phyloP scores from a whole-genome alignment of 768 basidiomycete species.

The Dioszegia crocea region DNA sequence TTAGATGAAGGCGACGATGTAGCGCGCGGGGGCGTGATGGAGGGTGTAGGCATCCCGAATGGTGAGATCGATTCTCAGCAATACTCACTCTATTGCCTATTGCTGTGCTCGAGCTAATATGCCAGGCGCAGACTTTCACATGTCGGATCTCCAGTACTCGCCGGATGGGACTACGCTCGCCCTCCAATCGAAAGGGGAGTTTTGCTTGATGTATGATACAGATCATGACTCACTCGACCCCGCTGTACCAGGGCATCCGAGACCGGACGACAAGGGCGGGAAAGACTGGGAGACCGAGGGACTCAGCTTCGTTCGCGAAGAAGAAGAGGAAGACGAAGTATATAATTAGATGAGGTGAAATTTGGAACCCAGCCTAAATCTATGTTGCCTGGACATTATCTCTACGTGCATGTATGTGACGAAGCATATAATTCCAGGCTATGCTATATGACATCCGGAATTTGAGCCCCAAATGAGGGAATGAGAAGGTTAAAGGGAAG shows the following conservation, averaged over 20 bases:
- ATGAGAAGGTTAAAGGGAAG: neutral
- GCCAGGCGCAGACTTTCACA: slow-evolving; percentile 63
- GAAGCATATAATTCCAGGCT: neutral
- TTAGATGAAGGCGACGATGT: slow-evolving; percentile 57
- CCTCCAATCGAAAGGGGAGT: slow-evolving; percentile 69
- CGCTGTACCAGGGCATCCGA: no score
- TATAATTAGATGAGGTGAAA: no score
- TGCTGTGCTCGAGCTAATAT: neutral
- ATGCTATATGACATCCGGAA: neutral
- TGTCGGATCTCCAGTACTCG: slow-evolving; percentile 68
- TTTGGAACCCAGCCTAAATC: no score
- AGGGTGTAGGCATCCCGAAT: slow-evolving; percentile 84
- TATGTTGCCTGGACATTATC: neutral
- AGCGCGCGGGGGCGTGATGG: slow-evolving; percentile 59
- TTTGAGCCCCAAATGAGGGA: neutral
- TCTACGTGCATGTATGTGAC: neutral
- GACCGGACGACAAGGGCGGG: neutral
- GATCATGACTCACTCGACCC: neutral
- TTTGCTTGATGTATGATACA: slow-evolving; percentile 56
- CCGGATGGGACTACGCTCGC: slow-evolving; percentile 80
- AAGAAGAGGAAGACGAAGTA: slow-evolving; percentile 25
- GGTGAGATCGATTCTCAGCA: slow-evolving; percentile 58
- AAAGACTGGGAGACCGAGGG: slow-evolving; percentile 19
- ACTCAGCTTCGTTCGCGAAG: slow-evolving; percentile 27
- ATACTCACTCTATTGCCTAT: neutral